Conservation (phyloP, 257 asterid species). For the Oldenlandia corymbosa region DNA sequence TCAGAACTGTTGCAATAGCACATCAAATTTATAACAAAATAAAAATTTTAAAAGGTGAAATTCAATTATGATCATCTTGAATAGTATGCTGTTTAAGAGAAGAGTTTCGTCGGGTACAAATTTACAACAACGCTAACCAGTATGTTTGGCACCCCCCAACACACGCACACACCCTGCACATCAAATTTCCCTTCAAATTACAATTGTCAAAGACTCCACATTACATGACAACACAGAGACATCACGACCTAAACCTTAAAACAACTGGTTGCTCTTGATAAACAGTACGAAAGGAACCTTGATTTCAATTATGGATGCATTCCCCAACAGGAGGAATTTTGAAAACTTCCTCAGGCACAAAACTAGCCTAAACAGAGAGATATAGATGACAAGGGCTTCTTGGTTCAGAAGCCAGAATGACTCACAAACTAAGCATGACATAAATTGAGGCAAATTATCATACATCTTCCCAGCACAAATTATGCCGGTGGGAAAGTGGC, state of each 20-base stretch:
- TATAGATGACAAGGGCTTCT: neutral
- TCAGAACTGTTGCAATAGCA: neutral
- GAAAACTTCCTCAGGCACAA: no score
- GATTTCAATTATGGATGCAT: no score
- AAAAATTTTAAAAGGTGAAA: slow-evolving; percentile 8
- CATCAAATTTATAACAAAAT: neutral
- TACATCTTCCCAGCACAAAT: neutral
- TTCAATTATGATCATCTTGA: neutral
- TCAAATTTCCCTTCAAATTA: no score
- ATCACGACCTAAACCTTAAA: neutral
- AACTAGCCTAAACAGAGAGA: no score
- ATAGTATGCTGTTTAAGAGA: neutral
- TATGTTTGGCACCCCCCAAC: no score
- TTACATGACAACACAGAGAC: neutral
- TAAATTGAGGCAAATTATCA: no score
- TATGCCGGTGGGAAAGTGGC: neutral
- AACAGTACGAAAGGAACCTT: no score
- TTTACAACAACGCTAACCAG: no score
- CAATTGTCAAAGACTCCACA: no score
- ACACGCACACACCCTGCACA: no score
- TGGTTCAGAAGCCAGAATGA: neutral
- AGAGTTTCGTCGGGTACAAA: neutral
- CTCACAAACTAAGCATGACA: neutral
- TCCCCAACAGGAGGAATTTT: no score
- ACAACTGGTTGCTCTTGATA: no score